Base-by-base conservation (phyloP, 2,329 filamentous ascomycete species). In the Anthostomella pinea region DNA sequence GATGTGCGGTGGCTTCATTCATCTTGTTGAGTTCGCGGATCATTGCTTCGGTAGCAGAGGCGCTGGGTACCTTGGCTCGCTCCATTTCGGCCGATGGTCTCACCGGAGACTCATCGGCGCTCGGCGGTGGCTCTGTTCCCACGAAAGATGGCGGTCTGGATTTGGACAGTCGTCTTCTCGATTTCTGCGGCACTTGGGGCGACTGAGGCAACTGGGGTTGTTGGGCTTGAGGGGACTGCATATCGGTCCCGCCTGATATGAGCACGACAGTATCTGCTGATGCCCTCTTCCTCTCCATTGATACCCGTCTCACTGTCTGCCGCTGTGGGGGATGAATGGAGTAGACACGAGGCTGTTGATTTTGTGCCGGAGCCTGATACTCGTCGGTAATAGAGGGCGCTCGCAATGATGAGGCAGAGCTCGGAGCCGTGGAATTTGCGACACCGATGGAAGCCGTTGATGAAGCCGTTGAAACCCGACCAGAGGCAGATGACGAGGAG, bases 401-500 rank as follows among this genome's bases (percentile, higher is more conserved):
- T 13, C 46, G 40, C 3, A 41, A 45, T n/a, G 45, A 45, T 6
- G 31, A 28, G 17, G 39, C 26, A 23, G 43, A 51, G 20, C 37
- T 48, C 7, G 56, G 49, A 9, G 51, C 38, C 13, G 43, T 48
- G 23, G 54, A 57, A 9, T 49, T 48, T 6, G 54, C 51, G 30
- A 51, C 41, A 19, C 48, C 52, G 32, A 54, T 52, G 27, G 56
- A 57, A 22, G 30, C 41, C 14, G 45, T 38, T 1, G 56, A 56
- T n/a, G 51, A 53, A n/a, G 46, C 44, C 13, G 47, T 41, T 2
- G 54, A 56, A 24, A 41, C 17, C 6, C 29, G 19, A 8, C 28
- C 28, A 18, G 38, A 37, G 8, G 25, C 33, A 14, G 28, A 41
- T 11, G 48, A 41, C 5, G 52, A 41, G 21, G 49, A 38, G 14